Percentiles rank a stretch among this genome's conserved stretches.
Evolutionary conservation across 2,329 filamentous ascomycete genomes (phyloP).

Genomic region (Nemania bipapillata): DNA sequence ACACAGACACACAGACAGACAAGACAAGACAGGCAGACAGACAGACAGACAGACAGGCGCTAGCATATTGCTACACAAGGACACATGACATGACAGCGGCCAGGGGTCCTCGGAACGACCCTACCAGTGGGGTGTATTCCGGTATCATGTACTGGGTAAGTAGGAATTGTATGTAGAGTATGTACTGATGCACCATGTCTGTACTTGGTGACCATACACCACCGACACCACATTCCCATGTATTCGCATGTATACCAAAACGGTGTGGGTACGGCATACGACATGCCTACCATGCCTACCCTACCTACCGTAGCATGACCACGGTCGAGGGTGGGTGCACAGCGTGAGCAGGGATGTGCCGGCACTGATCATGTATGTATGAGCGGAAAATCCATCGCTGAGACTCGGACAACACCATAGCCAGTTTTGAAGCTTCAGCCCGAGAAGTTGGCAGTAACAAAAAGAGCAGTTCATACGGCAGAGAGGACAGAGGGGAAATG

Average conservation of each 20-base stretch:
- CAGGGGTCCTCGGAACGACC: slow-evolving; percentile 38
- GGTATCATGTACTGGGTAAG: slow-evolving; percentile 17
- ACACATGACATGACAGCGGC: slow-evolving; percentile 38
- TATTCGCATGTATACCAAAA: background rate
- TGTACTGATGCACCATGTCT: background rate
- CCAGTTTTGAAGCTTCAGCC: slow-evolving; percentile 10
- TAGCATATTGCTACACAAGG: slow-evolving; percentile 36
- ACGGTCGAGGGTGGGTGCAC: slow-evolving; percentile 24
- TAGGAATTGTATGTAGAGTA: background rate
- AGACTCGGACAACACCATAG: slow-evolving; percentile 19
- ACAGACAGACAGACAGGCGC: slow-evolving; percentile 33
- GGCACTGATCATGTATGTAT: slow-evolving; percentile 21
- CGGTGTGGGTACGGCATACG: slow-evolving; percentile 10
- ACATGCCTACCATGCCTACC: background rate
- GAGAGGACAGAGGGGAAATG: background rate
- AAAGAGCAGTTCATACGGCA: background rate
- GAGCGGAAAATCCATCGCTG: slow-evolving; percentile 14
- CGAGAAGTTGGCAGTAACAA: background rate
- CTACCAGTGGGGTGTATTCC: slow-evolving; percentile 38
- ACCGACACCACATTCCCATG: no score
- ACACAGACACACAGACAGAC: no score
- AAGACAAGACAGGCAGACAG: no score
- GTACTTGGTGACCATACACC: no score
- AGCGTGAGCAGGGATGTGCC: slow-evolving; percentile 26
- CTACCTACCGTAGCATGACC: slow-evolving; percentile 1